phyloP scores from a whole-genome alignment of 2,329 filamentous ascomycete genomes.

The Sporothrix pseudoabietina region DNA sequence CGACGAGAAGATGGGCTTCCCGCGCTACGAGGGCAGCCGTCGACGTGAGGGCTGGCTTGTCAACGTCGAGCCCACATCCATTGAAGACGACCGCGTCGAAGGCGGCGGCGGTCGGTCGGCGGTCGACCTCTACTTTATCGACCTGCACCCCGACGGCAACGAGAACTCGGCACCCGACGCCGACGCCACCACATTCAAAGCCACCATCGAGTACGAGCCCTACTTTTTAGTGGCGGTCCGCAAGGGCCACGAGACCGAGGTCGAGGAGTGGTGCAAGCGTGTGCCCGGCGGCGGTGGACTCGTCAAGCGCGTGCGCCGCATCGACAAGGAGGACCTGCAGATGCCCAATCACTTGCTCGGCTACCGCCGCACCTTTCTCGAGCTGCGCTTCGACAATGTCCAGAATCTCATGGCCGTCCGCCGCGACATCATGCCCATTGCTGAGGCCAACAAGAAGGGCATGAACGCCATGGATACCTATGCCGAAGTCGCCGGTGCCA shows the following conservation, averaged over 20 bases:
- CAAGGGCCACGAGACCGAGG: conserved; percentile 84
- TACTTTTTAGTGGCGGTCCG: conserved; percentile 94
- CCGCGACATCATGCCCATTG: conserved; percentile 82
- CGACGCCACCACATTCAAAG: conserved; percentile 88
- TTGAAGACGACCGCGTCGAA: conserved; percentile 81
- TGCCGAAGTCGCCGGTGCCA: conserved; percentile 84
- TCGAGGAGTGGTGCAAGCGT: conserved; percentile 90
- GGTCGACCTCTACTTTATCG: conserved; percentile 96
- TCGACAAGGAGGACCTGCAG: conserved; percentile 90
- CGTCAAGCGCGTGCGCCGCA: conserved; percentile 72
- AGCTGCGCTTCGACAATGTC: conserved; percentile 86
- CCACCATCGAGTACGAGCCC: conserved; percentile 92
- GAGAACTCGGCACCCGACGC: conserved; percentile 72
- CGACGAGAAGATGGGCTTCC: conserved; percentile 93
- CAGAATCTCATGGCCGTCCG: conserved; percentile 81
- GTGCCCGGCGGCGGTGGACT: conserved; percentile 75
- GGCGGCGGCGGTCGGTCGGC: conserved; percentile 86
- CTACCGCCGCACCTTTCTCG: conserved; percentile 83
- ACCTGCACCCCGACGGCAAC: conserved; percentile 92
- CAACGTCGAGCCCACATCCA: conserved; percentile 86
- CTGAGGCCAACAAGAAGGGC: conserved; percentile 94
- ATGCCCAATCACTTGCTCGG: conserved; percentile 97
- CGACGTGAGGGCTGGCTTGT: conserved; percentile 86
- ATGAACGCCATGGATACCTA: conserved; percentile 98
- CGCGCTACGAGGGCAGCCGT: conserved; percentile 84